Percentiles rank a stretch among this genome's conserved stretches.
Conservation (phyloP, 768 basidiomycete species). For the Suillus subalutaceus region DNA sequence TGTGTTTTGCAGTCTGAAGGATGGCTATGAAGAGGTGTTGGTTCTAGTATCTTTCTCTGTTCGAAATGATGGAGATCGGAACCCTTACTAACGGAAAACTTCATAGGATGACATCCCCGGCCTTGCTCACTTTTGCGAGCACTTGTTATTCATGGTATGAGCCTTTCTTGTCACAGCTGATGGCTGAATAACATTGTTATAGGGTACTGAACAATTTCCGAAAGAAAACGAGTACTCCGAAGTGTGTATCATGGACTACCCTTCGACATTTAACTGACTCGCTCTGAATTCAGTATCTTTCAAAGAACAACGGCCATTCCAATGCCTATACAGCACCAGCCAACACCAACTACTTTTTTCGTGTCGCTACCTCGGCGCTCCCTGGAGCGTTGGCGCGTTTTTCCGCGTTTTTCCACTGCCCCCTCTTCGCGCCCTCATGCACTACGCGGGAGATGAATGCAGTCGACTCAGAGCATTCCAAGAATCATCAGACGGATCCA, state of each 20-base stretch:
- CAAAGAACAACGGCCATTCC: constrained; percentile 83
- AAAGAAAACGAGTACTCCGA: constrained; percentile 94
- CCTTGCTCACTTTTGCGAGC: constrained; percentile 94
- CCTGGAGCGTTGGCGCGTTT: constrained; percentile 76
- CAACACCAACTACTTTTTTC: constrained; percentile 90
- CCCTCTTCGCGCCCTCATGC: constrained; percentile 84
- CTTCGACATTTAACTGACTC: neutral
- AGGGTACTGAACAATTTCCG: constrained; percentile 86
- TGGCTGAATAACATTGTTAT: constrained; percentile 10
- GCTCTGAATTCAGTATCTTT: constrained; percentile 54
- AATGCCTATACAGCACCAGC: constrained; percentile 94
- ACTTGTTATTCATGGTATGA: constrained; percentile 91
- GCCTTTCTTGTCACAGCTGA: neutral
- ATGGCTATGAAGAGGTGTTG: neutral
- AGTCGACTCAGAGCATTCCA: constrained; percentile 96
- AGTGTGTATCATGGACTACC: constrained; percentile 40
- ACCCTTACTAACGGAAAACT: neutral
- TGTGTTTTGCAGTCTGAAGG: neutral
- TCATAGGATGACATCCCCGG: constrained; percentile 85
- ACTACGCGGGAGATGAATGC: constrained; percentile 91
- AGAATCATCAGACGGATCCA: constrained; percentile 87
- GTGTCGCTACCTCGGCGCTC: constrained; percentile 64
- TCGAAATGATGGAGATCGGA: neutral
- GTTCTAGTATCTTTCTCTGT: neutral
- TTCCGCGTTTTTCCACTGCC: constrained; percentile 90